Base-by-base conservation (phyloP, 768 basidiomycete genomes). In the Boletus rubescentipes region DNA sequence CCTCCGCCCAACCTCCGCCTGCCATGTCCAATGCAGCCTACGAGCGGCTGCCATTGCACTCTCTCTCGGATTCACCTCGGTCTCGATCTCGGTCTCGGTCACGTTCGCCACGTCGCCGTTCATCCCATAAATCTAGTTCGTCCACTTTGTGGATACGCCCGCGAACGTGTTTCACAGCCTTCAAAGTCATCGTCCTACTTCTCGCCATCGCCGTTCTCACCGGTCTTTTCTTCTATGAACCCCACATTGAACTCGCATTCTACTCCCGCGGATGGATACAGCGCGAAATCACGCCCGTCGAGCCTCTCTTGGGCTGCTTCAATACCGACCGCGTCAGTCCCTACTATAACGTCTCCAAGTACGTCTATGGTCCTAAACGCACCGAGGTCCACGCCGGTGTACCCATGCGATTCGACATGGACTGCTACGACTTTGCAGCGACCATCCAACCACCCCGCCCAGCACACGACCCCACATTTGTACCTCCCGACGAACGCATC, bases 341-440 rank as follows among this genome's bases (percentile, higher is more conserved):
- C 4, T 58, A 66, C 34, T 96, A 95, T 73, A 87, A 92, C 62
- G 68, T 89, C 46, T 83, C 84, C 29, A 70, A 79, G 42, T 74
- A 78, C 29, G 61, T 89, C n/a, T 83, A 86, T 63, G 84, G 85
- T 6, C 80, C 81, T 21, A 84, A 84, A 64, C 68, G 68, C 55
- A 85, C 82, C 32, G 85, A 89, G 57, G 78, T 97, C 10, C 88
- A 95, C 51, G 84, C 92, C 0, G 94, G 94, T 16, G 76, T 92
- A 59, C 76, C 84, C 3, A 77, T 98, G 77, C 79, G 81, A 48
- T 77, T 90, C 57, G 90, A 90, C 35, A 76, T 91, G 76, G 90
- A 93, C 67, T 98, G 96, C 72, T 98, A 95, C 67, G 85, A 93
- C 67, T 95, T 94, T 70, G 89, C 94, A 4, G 86, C 87, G 14